Percentiles rank a stretch among this genome's conserved stretches.
Conservation (phyloP, 352 stramenopile species). For the Phytopythium cucurbitacearum region DNA sequence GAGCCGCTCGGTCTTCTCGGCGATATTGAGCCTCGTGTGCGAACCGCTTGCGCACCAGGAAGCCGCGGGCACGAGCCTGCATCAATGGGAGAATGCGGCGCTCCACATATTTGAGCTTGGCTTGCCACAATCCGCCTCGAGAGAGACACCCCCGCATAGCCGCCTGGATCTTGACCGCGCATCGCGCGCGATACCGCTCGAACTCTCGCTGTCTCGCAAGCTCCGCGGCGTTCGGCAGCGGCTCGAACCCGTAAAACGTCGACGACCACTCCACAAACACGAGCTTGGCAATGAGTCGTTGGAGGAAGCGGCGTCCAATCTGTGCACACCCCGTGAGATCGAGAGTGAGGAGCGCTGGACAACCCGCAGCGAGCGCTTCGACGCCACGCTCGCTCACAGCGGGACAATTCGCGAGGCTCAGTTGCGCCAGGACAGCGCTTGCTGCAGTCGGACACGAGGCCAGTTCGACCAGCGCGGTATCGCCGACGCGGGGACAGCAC, state of each 20-base stretch:
- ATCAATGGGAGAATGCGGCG: conserved; percentile 61
- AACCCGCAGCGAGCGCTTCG: conserved; percentile 44
- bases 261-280: conserved; percentile 80
- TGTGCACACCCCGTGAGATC: conserved; percentile 76
- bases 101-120: conserved; percentile 68
- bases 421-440: conserved; percentile 17
- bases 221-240: conserved; percentile 74
- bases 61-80: conserved; percentile 79
- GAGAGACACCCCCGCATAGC: conserved; percentile 77
- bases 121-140: conserved; percentile 64
- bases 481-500: conserved; percentile 68
- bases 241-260: conserved; percentile 85
- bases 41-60: conserved; percentile 53
- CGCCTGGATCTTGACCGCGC: conserved; percentile 74
- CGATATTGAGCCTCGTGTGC: conserved; percentile 18
- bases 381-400: conserved; percentile 75
- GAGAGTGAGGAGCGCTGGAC: conserved; percentile 79
- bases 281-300: conserved; percentile 63
- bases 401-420: conserved; percentile 67
- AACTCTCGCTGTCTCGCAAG: conserved; percentile 62
- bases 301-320: conserved; percentile 71
- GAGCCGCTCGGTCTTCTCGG: conserved; percentile 28
- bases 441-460: conserved; percentile 3
- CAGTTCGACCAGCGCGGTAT: conserved; percentile 57
- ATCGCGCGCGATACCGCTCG: conserved; percentile 30